Percentiles rank a stretch among this genome's conserved stretches.
Conservation (phyloP, 768 basidiomycete species). For the Lentinula sp. region DNA sequence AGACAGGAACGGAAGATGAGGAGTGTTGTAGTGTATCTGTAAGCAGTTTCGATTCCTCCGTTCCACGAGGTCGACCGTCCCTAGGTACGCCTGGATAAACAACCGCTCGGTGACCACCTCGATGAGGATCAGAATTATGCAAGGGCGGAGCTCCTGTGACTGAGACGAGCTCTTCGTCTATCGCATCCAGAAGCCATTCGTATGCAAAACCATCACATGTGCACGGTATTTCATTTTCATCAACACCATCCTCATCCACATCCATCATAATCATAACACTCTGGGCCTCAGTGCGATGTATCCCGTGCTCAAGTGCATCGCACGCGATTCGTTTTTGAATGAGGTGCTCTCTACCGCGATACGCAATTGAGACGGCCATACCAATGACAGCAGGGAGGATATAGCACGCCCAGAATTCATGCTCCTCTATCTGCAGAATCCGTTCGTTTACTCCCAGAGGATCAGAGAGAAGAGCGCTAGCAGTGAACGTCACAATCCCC, state of each 20-base stretch:
- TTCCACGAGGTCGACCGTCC: background rate
- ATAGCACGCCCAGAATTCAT: slow-evolving; percentile 67
- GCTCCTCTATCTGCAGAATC: slow-evolving; percentile 46
- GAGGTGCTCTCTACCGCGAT: slow-evolving; percentile 11
- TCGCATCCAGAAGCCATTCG: slow-evolving; percentile 36
- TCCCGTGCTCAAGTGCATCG: background rate
- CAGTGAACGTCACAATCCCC: slow-evolving; percentile 68
- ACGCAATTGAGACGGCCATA: slow-evolving; percentile 37
- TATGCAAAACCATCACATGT: slow-evolving; percentile 24
- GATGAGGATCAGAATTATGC: background rate
- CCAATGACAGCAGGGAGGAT: slow-evolving; percentile 62
- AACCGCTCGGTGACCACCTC: background rate
- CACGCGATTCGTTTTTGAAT: background rate
- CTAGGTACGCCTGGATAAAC: background rate
- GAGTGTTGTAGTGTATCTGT: background rate
- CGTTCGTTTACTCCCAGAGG: slow-evolving; percentile 39
- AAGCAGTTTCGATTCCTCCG: background rate
- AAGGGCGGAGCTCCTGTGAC: slow-evolving; percentile 42
- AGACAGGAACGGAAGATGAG: background rate
- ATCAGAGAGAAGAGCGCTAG: slow-evolving; percentile 51
- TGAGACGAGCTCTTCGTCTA: slow-evolving; percentile 53
- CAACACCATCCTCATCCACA: slow-evolving; percentile 14
- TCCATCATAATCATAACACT: slow-evolving; percentile 28
- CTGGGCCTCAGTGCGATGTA: slow-evolving; percentile 21
- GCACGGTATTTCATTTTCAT: background rate